These are phyloP conservation scores for Coprinopsis marcescibilis DNA, from an alignment of 768 basidiomycete species.

Conservation along the genomic window DNA sequence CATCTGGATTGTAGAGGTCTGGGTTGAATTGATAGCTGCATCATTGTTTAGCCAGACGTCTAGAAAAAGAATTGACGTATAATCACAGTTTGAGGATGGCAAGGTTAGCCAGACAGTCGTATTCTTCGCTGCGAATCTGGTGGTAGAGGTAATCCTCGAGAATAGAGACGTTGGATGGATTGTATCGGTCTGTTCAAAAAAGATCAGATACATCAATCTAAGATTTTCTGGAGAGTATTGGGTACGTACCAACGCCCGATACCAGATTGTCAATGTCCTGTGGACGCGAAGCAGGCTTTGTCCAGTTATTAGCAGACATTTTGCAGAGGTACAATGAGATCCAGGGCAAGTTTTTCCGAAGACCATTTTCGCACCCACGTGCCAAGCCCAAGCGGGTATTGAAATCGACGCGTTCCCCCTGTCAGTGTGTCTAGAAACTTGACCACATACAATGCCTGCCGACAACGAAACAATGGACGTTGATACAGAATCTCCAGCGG, in stretches of 20 bases:
- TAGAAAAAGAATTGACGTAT: not conserved
- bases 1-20: slow-evolving; percentile 87
- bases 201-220: slow-evolving; percentile 3
- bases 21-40: slow-evolving; percentile 93
- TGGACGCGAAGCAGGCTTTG: slow-evolving; percentile 70
- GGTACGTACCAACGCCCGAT: slow-evolving; percentile 73
- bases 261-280: slow-evolving; percentile 89
- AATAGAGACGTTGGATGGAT: slow-evolving; percentile 88
- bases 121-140: slow-evolving; percentile 86
- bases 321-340: slow-evolving; percentile 6
- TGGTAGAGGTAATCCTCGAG: slow-evolving; percentile 96
- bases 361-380: not conserved
- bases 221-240: slow-evolving; percentile 6
- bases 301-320: slow-evolving; percentile 65
- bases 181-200: slow-evolving; percentile 76
- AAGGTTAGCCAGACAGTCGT: slow-evolving; percentile 92
- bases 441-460: slow-evolving; percentile 4
- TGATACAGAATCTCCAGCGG: not conserved
- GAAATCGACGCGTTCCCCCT: slow-evolving; percentile 21
- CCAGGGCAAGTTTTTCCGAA: not conserved
- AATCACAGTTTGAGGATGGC: slow-evolving; percentile 88
- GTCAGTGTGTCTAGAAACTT: slow-evolving; percentile 17
- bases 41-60: not conserved
- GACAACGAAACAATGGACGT: slow-evolving; percentile 12
- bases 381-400: slow-evolving; percentile 8